Conservation (phyloP, 2,329 filamentous ascomycete species). For the Ophiosphaerella narmari region DNA sequence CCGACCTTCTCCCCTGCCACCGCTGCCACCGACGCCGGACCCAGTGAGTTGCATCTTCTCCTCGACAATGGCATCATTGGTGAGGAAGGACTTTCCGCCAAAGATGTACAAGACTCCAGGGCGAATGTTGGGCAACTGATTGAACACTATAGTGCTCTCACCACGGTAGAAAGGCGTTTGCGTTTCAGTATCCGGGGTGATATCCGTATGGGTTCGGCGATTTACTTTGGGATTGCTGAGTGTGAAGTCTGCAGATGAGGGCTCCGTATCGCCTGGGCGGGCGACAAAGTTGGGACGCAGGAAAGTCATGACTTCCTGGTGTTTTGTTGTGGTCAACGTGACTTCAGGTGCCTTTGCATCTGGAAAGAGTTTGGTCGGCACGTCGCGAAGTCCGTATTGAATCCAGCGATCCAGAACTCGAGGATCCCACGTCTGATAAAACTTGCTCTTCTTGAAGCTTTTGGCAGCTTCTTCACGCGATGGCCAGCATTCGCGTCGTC, state of each 20-base stretch:
- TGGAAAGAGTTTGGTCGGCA: conserved; percentile 67
- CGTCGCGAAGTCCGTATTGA: conserved; percentile 72
- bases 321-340: conserved; percentile 79
- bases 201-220: conserved; percentile 50
- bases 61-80: conserved; percentile 54
- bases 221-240: conserved; percentile 40
- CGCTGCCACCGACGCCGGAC: conserved; percentile 67
- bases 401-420: conserved; percentile 78
- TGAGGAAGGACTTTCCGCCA: conserved; percentile 57
- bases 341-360: conserved; percentile 54
- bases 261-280: conserved; percentile 52
- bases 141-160: conserved; percentile 63
- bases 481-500: conserved; percentile 81
- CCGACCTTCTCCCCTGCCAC: conserved; percentile 65
- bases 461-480: conserved; percentile 70
- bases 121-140: conserved; percentile 63
- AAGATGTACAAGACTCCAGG: conserved; percentile 73
- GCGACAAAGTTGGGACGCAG: conserved; percentile 64
- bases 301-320: conserved; percentile 86
- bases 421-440: conserved; percentile 82
- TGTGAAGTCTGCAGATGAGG: conserved; percentile 34
- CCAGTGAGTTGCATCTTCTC: conserved; percentile 69
- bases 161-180: conserved; percentile 68
- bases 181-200: conserved; percentile 37
- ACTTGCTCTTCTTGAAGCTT: conserved; percentile 69